Evolutionary conservation across 108 stramenopile species (phyloP), one percentile per base, ranked within the genome.

Genomic region (Fragilaria crotonensis): DNA sequence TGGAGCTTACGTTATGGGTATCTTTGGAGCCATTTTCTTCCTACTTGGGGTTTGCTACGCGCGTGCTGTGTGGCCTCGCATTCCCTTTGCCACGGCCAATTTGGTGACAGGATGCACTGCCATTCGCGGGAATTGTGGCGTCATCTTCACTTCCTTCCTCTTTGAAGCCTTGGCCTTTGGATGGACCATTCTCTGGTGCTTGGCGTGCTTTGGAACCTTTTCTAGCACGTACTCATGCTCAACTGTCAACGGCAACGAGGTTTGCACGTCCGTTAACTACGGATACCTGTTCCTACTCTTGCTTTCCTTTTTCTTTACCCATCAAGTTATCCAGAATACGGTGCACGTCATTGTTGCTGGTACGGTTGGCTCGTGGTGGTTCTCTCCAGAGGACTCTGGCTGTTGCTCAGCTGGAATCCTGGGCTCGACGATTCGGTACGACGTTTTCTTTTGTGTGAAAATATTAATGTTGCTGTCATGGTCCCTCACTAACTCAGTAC

Each of bases 351-450:
- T 76, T 36, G 76, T 87, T 41, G 83, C 88, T 2, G 94, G 93
- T 9, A 80, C 85, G 14, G 85, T 95, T 22, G 89, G 75, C 14
- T 81, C 78, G 25, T 97, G 96, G 94, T 95, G 96, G 96, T 78
- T 89, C 54, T 68, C 73, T 33, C 86, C 90, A 23, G 66, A 72
- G 28, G 88, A 85, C 27, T 64, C 66, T 5, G 63, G 66, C 0
- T 78, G 77, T 68, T 90, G 91, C 63, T 83, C 78, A 5, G 27
- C 45, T 25, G 89, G 71, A 1, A 71, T 94, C 21, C 71, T 56
- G 45, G 74, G 75, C 41, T 68, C 67, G 14, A 73, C 90, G 25
- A 36, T 84, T 48, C 77, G 87, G 28, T 72, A 46, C 22, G 53
- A 45, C 52, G 17, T 11, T n/a, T n/a, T n/a, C n/a, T n/a, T n/a